A percentile compares a stretch with the other conserved stretches of the same genome.
These are phyloP conservation scores for Amaranthus palmeri DNA, from an alignment of 148 eudicot genomes.

Conservation along the genomic window DNA sequence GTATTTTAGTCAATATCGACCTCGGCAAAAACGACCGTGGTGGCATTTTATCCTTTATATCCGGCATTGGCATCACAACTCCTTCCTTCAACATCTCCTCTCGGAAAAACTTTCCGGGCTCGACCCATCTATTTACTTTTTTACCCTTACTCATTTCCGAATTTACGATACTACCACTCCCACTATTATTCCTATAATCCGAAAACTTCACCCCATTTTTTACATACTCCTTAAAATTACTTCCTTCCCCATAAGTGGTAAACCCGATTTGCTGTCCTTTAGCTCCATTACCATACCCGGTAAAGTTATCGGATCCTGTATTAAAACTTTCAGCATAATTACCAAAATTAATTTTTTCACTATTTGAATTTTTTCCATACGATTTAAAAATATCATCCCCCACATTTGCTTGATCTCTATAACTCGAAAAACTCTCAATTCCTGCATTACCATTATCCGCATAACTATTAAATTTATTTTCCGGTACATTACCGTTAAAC, in stretches of 20 bases:
- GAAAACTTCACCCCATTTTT: slow-evolving; percentile 40
- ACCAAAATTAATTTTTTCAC: slow-evolving; percentile 32
- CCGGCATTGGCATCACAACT: slow-evolving; percentile 82
- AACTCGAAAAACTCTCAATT: slow-evolving; percentile 37
- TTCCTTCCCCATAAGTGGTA: slow-evolving; percentile 38
- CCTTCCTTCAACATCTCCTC: slow-evolving; percentile 58
- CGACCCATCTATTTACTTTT: slow-evolving; percentile 48
- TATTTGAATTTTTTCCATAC: slow-evolving; percentile 47
- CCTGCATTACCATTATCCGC: slow-evolving; percentile 40
- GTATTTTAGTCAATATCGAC: slow-evolving; percentile 49
- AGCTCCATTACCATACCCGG: slow-evolving; percentile 45
- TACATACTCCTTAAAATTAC: slow-evolving; percentile 48
- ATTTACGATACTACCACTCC: slow-evolving; percentile 2
- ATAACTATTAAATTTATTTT: slow-evolving; percentile 44
- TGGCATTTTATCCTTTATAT: slow-evolving; percentile 82
- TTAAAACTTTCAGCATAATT: slow-evolving; percentile 46
- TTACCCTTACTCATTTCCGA: slow-evolving; percentile 28
- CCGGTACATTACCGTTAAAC: slow-evolving; percentile 36
- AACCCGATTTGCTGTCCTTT: slow-evolving; percentile 33
- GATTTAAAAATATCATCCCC: slow-evolving; percentile 47
- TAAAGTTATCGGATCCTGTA: slow-evolving; percentile 49
- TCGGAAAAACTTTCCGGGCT: slow-evolving; percentile 81
- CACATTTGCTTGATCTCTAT: slow-evolving; percentile 48
- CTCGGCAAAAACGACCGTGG: slow-evolving; percentile 82
- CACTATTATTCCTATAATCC: slow-evolving; percentile 32